Percentiles rank a stretch among this genome's conserved stretches.
Conservation (phyloP, 2,329 filamentous ascomycete genomes). For the Aspergillus unguis region DNA sequence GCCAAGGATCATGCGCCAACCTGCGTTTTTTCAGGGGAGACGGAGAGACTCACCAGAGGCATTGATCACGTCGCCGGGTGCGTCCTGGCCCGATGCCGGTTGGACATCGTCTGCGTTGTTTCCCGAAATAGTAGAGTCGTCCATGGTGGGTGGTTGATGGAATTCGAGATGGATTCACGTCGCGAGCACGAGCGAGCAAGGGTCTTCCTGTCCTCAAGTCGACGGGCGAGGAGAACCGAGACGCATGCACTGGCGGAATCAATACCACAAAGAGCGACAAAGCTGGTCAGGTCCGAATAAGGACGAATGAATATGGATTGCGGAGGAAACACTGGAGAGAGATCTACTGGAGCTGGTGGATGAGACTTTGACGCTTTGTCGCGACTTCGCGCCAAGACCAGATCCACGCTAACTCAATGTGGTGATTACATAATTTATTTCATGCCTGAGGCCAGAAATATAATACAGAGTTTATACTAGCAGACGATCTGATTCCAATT, state of each 20-base stretch:
- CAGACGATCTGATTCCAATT: too few relatives aligned
- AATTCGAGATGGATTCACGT: constrained; percentile 24
- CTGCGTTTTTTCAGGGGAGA: constrained; percentile 12
- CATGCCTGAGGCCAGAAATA: not conserved
- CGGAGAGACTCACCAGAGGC: constrained; percentile 31
- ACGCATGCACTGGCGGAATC: constrained; percentile 10
- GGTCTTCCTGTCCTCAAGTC: constrained; percentile 26
- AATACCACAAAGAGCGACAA: not conserved
- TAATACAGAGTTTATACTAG: too few relatives aligned
- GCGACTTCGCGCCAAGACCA: constrained; percentile 36
- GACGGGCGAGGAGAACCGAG: constrained; percentile 7
- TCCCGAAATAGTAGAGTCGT: constrained; percentile 31
- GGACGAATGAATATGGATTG: not conserved
- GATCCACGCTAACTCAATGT: constrained; percentile 16
- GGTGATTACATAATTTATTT: constrained; percentile 10
- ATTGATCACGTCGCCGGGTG: constrained; percentile 27
- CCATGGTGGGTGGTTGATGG: constrained; percentile 32
- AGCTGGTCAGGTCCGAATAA: not conserved
- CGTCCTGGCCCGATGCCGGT: constrained; percentile 26
- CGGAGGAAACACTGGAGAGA: constrained; percentile 7
- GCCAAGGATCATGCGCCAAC: constrained; percentile 14
- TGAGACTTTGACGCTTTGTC: constrained; percentile 21
- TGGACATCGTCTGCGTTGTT: constrained; percentile 31
- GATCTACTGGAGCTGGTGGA: constrained; percentile 19
- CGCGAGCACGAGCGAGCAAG: constrained; percentile 29